Evolutionary conservation across 768 basidiomycete genomes (phyloP).

Genomic region (Suillus luteus): DNA sequence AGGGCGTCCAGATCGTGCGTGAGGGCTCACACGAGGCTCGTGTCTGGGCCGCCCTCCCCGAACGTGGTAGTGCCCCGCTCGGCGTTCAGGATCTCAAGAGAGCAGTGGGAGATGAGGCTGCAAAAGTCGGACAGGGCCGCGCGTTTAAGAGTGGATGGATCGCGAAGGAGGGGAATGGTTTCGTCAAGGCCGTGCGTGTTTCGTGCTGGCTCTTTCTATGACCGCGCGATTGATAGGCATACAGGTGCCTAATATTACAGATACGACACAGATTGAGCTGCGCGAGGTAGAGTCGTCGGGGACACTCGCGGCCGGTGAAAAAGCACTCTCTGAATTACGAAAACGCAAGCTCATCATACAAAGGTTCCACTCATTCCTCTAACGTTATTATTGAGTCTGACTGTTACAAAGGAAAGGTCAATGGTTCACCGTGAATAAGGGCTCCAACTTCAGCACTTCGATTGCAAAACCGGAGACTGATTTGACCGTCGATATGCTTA

Average conservation of each 20-base stretch:
- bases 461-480: slow-evolving; percentile 95
- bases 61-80: slow-evolving; percentile 70
- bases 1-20: slow-evolving; percentile 77
- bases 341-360: slow-evolving; percentile 89
- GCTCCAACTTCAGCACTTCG: slow-evolving; percentile 84
- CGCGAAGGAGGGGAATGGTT: slow-evolving; percentile 82
- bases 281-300: slow-evolving; percentile 74
- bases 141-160: slow-evolving; percentile 99
- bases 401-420: slow-evolving; percentile 75
- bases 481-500: slow-evolving; percentile 92
- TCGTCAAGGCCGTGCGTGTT: slow-evolving; percentile 78
- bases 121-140: slow-evolving; percentile 91
- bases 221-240: slow-evolving; percentile 12
- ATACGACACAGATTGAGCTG: slow-evolving; percentile 75
- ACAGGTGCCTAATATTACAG: slow-evolving; percentile 66
- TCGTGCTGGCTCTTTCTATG: neutral
- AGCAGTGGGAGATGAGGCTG: slow-evolving; percentile 80
- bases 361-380: slow-evolving; percentile 49
- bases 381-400: slow-evolving; percentile 10
- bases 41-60: slow-evolving; percentile 85
- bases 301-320: slow-evolving; percentile 74
- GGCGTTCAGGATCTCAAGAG: slow-evolving; percentile 69
- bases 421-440: slow-evolving; percentile 91
- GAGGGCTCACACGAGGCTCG: slow-evolving; percentile 94
- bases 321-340: slow-evolving; percentile 79